Evolutionary conservation across 495 filamentous ascomycete species (phyloP), one percentile per base, ranked within the genome.

Genomic region (Paragyromitra xinjiangensis): DNA sequence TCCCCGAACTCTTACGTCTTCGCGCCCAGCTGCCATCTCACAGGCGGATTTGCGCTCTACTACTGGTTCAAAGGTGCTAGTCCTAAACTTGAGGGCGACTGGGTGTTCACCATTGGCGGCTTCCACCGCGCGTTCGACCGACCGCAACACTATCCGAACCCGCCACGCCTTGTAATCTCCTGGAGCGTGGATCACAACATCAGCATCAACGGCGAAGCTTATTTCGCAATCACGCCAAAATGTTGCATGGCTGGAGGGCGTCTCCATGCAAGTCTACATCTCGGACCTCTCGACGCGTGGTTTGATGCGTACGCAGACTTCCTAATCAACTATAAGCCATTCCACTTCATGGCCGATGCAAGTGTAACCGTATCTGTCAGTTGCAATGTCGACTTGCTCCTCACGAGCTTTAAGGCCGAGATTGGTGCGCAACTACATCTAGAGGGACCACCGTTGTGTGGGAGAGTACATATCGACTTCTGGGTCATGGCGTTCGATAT

Each of bases 141-240:
- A 0, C 87, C 87, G 0, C 1, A 26, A 0, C 69, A 84, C 16
- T 89, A 86, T 74, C 87, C 88, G 0, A 77, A 80, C n/a, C 86
- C 86, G 0, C 75, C 81, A 0, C 83, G 87, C 6, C 71, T 90
- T 2, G 84, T 66, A 7, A 88, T 89, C 64, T 70, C 56, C 51
- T 89, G 84, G 83, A 61, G 50, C 1, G 51, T 85, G 9, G 82
- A 77, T 48, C 55, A 67, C 8, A 24, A 34, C 0, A 63, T 89
- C 12, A 82, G 69, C 7, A 83, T 89, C 66, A 51, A 37, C 0
- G 88, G 87, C 0, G 61, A 86, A 64, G 83, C 85, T 6, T 88
- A 87, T 70, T 88, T 88, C 68, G 87, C 87, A 51, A 85, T 89
- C 42, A 89, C 87, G 1, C 87, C 87, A 7, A 86, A 86, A 68